Evolutionary conservation across 225 moss, liverwort and hornwort species (phyloP).

Genomic region (Pleurozium schreberi): DNA sequence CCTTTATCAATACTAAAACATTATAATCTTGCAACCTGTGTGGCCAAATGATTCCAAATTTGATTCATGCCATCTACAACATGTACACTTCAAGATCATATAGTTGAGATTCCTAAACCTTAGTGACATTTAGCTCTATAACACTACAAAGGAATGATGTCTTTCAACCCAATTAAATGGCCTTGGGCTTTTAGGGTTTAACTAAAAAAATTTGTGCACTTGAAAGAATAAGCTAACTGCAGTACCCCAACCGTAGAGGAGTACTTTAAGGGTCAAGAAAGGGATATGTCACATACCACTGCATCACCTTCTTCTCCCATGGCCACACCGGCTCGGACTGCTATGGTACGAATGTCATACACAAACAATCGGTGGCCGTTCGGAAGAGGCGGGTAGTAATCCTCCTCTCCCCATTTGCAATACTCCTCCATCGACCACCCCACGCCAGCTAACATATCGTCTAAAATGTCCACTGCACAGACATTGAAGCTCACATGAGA

Average conservation of each 20-base stretch:
- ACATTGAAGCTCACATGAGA: background rate
- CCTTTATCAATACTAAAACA: too few species aligned
- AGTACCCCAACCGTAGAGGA: background rate
- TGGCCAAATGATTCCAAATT: too few species aligned
- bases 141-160: too few species aligned
- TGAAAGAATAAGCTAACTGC: too few species aligned
- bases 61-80: too few species aligned
- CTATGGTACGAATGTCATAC: conserved; percentile 87
- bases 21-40: too few species aligned
- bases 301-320: conserved; percentile 99
- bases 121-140: too few species aligned
- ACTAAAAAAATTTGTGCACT: too few species aligned
- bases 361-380: conserved; percentile 87
- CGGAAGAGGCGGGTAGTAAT: conserved; percentile 88
- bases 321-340: conserved; percentile 96
- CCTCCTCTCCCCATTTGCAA: conserved; percentile 75
- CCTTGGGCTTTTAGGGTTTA: too few species aligned
- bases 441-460: conserved; percentile 96
- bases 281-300: conserved; percentile 40
- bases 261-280: background rate
- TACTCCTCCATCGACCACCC: conserved; percentile 98
- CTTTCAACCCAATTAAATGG: too few species aligned
- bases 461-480: conserved; percentile 85
- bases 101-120: too few species aligned
- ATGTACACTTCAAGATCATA: too few species aligned